phyloP scores from a whole-genome alignment of 306 rosid genomes.

The Quercus engelmannii region DNA sequence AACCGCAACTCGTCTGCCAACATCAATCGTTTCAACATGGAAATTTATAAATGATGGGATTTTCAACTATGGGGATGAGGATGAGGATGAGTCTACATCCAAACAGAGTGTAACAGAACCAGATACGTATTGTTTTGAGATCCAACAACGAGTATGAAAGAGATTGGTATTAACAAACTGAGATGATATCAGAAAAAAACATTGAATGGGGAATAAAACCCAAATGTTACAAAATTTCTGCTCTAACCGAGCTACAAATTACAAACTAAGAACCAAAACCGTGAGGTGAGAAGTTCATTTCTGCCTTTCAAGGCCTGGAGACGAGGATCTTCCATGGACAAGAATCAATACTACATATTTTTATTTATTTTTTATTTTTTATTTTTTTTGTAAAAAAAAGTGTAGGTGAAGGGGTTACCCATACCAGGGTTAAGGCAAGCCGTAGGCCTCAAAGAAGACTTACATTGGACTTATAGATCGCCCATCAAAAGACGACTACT shows the following conservation, averaged over 20 bases:
- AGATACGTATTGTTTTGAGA: too few relatives aligned
- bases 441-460: too few relatives aligned
- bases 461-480: too few relatives aligned
- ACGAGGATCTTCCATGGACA: constrained; percentile 4
- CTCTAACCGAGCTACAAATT: constrained; percentile 19
- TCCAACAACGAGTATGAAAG: background rate
- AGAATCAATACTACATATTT: background rate
- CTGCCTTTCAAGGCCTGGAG: constrained; percentile 23
- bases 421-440: too few relatives aligned
- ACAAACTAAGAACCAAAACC: constrained; percentile 5
- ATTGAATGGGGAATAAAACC: constrained; percentile 5
- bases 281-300: background rate
- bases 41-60: too few relatives aligned
- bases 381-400: too few relatives aligned
- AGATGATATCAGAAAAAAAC: constrained; percentile 11
- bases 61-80: too few relatives aligned
- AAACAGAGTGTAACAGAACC: too few relatives aligned
- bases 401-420: too few relatives aligned
- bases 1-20: too few relatives aligned
- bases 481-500: fast-evolving
- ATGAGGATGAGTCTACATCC: too few relatives aligned
- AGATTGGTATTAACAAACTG: background rate
- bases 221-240: constrained; percentile 33
- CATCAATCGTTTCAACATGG: too few relatives aligned
- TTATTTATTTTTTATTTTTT: background rate